Conservation (phyloP, 2,329 filamentous ascomycete genomes). For the Lojkania enalia region DNA sequence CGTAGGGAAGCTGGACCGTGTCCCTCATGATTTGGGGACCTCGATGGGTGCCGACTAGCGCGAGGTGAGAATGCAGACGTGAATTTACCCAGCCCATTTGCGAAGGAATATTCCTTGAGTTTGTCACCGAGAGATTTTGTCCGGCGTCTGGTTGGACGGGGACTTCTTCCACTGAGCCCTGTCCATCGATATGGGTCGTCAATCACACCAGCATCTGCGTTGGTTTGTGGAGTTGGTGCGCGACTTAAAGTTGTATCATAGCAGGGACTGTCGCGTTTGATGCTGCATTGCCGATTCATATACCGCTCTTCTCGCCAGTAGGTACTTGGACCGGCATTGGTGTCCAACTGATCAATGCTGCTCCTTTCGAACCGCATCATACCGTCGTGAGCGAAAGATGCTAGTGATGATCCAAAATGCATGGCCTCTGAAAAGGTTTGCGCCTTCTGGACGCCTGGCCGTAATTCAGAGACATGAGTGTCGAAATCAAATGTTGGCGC, state of each 20-base stretch:
- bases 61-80: not conserved
- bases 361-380: slow-evolving; percentile 7
- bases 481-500: not conserved
- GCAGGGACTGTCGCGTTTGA: not conserved
- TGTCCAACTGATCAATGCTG: slow-evolving; percentile 3
- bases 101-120: not conserved
- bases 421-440: not conserved
- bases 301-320: slow-evolving; percentile 1
- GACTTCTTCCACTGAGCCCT: slow-evolving; percentile 9
- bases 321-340: slow-evolving; percentile 5
- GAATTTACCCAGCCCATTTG: not conserved
- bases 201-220: slow-evolving; percentile 6
- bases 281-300: not conserved
- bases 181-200: slow-evolving; percentile 5
- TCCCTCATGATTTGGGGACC: not conserved
- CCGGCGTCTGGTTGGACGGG: not conserved
- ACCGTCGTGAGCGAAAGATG: not conserved
- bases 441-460: not conserved
- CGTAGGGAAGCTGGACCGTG: not conserved
- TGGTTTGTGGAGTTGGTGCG: slow-evolving; percentile 8
- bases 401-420: not conserved
- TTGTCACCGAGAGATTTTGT: not conserved
- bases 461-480: not conserved
- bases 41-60: not conserved
- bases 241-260: not conserved